Percentiles rank a stretch among this genome's conserved stretches.
These are phyloP conservation scores for Nectriaceae sp. DNA, from an alignment of 2,329 filamentous ascomycete genomes.

Conservation along the genomic window DNA sequence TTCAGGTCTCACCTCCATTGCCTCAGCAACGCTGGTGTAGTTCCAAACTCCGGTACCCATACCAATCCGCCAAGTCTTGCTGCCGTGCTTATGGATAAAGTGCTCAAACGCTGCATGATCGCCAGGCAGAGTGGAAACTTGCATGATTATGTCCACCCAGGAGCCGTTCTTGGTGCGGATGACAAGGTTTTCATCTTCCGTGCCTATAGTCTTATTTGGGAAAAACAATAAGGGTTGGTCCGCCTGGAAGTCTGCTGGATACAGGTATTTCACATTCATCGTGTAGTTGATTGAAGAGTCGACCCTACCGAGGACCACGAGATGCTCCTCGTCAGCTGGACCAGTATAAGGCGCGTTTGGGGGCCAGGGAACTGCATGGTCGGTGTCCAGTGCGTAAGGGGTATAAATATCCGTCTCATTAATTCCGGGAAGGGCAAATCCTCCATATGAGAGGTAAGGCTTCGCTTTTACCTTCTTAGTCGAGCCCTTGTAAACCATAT, in stretches of 20 bases:
- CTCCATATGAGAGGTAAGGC: too few species aligned
- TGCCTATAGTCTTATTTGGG: neutral
- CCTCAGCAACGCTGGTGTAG: neutral
- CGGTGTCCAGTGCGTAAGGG: too few species aligned
- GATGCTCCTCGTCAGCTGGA: too few species aligned
- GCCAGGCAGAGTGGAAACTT: neutral
- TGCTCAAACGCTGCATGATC: neutral
- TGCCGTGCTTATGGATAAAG: neutral
- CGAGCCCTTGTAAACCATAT: neutral
- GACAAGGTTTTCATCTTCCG: constrained; percentile 7
- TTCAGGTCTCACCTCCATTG: neutral
- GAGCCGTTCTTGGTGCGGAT: constrained; percentile 28
- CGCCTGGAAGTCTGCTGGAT: neutral
- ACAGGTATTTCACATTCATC: neutral
- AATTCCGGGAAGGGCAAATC: too few species aligned
- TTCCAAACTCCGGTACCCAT: neutral
- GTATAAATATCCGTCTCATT: too few species aligned
- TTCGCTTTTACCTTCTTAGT: too few species aligned
- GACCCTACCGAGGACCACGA: too few species aligned
- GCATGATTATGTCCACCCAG: constrained; percentile 41
- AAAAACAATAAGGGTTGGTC: neutral
- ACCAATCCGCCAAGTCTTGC: neutral
- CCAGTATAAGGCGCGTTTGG: too few species aligned
- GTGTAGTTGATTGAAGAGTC: too few species aligned
- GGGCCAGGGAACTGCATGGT: too few species aligned